phyloP scores from a whole-genome alignment of 2,329 filamentous ascomycete genomes.

The Colletotrichum musicola region DNA sequence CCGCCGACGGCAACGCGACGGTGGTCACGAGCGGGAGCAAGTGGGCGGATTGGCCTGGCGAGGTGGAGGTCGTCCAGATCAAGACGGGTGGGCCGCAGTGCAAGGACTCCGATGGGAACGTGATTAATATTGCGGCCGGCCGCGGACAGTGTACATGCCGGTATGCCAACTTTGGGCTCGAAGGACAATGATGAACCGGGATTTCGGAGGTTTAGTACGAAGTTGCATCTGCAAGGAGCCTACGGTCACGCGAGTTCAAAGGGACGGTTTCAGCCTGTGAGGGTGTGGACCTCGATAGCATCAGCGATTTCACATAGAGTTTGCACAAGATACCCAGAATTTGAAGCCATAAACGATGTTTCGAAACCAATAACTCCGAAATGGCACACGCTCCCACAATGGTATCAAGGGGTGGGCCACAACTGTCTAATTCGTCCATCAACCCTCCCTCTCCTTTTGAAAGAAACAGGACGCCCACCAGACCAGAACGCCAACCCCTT shows the following conservation, averaged over 20 bases:
- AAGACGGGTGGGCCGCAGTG: constrained; percentile 68
- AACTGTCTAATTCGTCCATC: too few relatives aligned
- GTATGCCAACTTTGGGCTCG: constrained; percentile 51
- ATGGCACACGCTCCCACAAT: too few relatives aligned
- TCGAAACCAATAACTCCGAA: too few relatives aligned
- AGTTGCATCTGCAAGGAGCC: not conserved
- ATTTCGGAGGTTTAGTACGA: not conserved
- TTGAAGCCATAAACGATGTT: too few relatives aligned
- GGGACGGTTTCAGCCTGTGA: too few relatives aligned
- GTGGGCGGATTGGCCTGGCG: constrained; percentile 67
- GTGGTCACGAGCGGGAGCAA: constrained; percentile 41
- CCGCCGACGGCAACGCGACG: constrained; percentile 30
- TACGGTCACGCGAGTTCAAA: not conserved
- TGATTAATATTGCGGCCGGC: constrained; percentile 54
- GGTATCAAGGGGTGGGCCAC: too few relatives aligned
- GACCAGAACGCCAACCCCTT: too few relatives aligned
- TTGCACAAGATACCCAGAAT: too few relatives aligned
- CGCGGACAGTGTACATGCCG: constrained; percentile 53
- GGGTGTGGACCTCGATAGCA: too few relatives aligned
- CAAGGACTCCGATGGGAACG: constrained; percentile 52
- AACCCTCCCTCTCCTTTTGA: too few relatives aligned
- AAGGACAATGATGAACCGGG: not conserved
- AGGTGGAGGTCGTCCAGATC: constrained; percentile 67
- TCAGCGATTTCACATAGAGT: too few relatives aligned
- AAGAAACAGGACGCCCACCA: too few relatives aligned